Conservation (phyloP, 192 early-diverging fungal genomes). For the Mortierella antarctica region DNA sequence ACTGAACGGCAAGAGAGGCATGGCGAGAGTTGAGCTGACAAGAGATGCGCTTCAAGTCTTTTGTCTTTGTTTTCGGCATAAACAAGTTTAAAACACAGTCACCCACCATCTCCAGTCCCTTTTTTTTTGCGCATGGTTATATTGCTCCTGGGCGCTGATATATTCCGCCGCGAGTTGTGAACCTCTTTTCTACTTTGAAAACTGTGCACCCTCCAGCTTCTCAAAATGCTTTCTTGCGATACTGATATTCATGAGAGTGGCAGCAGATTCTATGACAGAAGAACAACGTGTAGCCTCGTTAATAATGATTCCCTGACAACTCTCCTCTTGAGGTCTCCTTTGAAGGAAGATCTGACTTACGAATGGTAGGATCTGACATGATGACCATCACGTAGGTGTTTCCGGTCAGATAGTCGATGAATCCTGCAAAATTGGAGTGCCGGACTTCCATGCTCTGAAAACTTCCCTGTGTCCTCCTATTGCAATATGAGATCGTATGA, state of each 20-base stretch:
- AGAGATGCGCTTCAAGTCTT: not conserved
- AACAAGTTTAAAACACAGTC: not conserved
- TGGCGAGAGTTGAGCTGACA: conserved; percentile 1
- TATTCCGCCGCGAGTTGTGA: not conserved
- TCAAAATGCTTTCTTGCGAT: conserved; percentile 86
- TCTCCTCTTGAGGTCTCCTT: not conserved
- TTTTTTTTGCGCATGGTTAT: too few species aligned
- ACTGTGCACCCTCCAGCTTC: conserved; percentile 72
- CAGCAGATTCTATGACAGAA: conserved; percentile 75
- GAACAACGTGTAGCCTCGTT: not conserved
- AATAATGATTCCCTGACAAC: not conserved
- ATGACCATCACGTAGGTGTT: conserved; percentile 93
- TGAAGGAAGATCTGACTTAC: conserved; percentile 61
- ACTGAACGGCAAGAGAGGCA: conserved; percentile 57
- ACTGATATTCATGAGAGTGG: conserved; percentile 82
- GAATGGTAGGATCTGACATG: conserved; percentile 83
- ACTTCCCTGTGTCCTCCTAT: conserved; percentile 79
- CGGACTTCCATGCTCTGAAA: conserved; percentile 93
- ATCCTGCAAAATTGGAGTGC: conserved; percentile 77
- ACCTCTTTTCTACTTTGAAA: conserved; percentile 30
- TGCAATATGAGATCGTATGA: not conserved
- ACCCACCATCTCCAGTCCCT: too few species aligned
- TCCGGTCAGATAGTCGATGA: conserved; percentile 83
- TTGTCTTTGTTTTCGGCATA: not conserved
- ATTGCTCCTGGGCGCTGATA: not conserved